Evolutionary conservation across 1,139 yeast species (phyloP).

Genomic region (Waltiozyma sp.): DNA sequence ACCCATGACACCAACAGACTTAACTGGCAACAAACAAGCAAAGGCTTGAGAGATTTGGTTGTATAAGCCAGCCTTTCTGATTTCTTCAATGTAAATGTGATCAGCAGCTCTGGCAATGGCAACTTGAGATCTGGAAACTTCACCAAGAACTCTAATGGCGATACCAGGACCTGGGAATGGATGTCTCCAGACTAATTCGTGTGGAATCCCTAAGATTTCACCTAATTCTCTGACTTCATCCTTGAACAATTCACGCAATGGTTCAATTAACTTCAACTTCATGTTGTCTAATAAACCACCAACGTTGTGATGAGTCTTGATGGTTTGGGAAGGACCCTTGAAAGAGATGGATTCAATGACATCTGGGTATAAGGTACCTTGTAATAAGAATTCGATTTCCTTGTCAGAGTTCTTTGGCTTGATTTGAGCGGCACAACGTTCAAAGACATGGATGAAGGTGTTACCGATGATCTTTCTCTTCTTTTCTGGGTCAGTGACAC

Average conservation of each 20-base stretch:
- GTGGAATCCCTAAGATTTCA: conserved; percentile 88
- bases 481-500: conserved; percentile 97
- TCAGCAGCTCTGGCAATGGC: conserved; percentile 97
- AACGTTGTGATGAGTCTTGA: conserved; percentile 97
- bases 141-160: conserved; percentile 96
- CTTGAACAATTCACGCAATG: conserved; percentile 94
- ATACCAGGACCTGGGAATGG: conserved; percentile 99
- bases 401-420: conserved; percentile 73
- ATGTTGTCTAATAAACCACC: conserved; percentile 96
- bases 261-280: conserved; percentile 97
- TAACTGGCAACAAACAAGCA: conserved; percentile 93
- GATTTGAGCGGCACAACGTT: conserved; percentile 89
- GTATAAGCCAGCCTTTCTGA: conserved; percentile 85
- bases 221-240: conserved; percentile 98
- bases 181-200: conserved; percentile 98
- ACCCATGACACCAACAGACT: conserved; percentile 99
- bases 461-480: conserved; percentile 98
- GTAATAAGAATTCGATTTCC: conserved; percentile 86
- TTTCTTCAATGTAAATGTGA: conserved; percentile 89
- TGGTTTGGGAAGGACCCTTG: conserved; percentile 99
- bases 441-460: conserved; percentile 94
- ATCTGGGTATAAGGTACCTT: conserved; percentile 97
- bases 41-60: conserved; percentile 93
- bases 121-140: conserved; percentile 85
- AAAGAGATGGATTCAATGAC: conserved; percentile 96